Percentiles rank a stretch among this genome's conserved stretches.
phyloP scores from a whole-genome alignment of 805 yeast species.

The Saccharomyces jurei region DNA sequence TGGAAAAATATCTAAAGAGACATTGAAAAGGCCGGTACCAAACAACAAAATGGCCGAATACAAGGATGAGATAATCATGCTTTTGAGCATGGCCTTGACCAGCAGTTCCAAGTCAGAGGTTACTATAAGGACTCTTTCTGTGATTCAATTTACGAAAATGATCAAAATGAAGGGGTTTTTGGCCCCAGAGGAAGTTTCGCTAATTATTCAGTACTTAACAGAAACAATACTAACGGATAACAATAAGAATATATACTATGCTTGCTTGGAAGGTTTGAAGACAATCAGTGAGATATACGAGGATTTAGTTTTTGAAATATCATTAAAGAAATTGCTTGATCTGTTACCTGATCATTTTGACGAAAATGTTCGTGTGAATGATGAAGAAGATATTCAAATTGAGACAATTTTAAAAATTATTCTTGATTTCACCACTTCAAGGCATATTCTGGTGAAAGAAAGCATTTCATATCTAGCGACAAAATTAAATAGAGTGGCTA shows the following conservation, averaged over 20 bases:
- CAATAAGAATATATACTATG: conserved; percentile 44
- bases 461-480: conserved; percentile 19
- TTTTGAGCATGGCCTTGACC: conserved; percentile 61
- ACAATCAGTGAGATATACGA: conserved; percentile 29
- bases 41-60: conserved; percentile 36
- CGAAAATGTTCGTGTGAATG: conserved; percentile 21
- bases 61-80: conserved; percentile 61
- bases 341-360: conserved; percentile 41
- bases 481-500: conserved; percentile 11
- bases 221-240: conserved; percentile 50
- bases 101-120: conserved; percentile 61
- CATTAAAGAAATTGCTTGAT: conserved; percentile 45
- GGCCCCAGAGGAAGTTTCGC: conserved; percentile 44
- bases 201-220: conserved; percentile 57
- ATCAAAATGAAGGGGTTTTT: conserved; percentile 44
- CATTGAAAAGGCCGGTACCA: conserved; percentile 2
- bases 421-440: conserved; percentile 28
- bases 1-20: conserved; percentile 18
- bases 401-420: conserved; percentile 32
- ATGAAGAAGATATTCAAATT: conserved; percentile 22
- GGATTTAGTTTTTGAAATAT: conserved; percentile 40
- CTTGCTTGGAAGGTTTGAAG: conserved; percentile 48
- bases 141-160: conserved; percentile 55
- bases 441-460: conserved; percentile 24
- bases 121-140: conserved; percentile 57